A percentile compares a stretch with the other conserved stretches of the same genome.
These are phyloP conservation scores for Phlebiopsis gigantea DNA, from an alignment of 768 basidiomycete genomes.

Conservation along the genomic window DNA sequence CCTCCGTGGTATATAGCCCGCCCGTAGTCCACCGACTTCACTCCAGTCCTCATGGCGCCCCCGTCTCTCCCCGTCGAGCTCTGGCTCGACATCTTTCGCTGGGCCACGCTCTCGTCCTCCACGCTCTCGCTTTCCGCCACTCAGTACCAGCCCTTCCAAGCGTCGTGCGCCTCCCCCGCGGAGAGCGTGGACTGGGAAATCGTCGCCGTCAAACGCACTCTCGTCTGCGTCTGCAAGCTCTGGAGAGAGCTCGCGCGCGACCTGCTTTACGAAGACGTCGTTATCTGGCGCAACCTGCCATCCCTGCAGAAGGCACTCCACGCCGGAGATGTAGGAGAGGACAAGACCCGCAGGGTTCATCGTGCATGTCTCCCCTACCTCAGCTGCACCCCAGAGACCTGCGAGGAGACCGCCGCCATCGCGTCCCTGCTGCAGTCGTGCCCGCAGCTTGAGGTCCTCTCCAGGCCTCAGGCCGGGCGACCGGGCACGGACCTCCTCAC, in stretches of 20 bases:
- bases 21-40: too few relatives aligned
- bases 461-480: slow-evolving; percentile 30
- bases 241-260: slow-evolving; percentile 46
- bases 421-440: slow-evolving; percentile 35
- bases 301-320: slow-evolving; percentile 30
- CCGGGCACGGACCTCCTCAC: slow-evolving; percentile 21
- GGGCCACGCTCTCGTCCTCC: slow-evolving; percentile 29
- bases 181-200: slow-evolving; percentile 24
- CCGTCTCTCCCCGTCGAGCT: slow-evolving; percentile 19
- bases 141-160: slow-evolving; percentile 46
- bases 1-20: neutral
- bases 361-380: slow-evolving; percentile 56
- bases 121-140: slow-evolving; percentile 27
- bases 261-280: slow-evolving; percentile 51
- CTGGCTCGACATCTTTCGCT: slow-evolving; percentile 25
- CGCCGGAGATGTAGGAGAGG: slow-evolving; percentile 19
- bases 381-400: slow-evolving; percentile 19
- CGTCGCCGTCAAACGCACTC: slow-evolving; percentile 32
- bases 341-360: slow-evolving; percentile 37
- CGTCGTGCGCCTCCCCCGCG: slow-evolving; percentile 17
- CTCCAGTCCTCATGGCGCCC: neutral
- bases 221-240: slow-evolving; percentile 51
- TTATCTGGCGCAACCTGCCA: slow-evolving; percentile 29
- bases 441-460: slow-evolving; percentile 46
- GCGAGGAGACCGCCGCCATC: slow-evolving; percentile 35